A percentile compares a stretch with the other conserved stretches of the same genome.
Conservation (phyloP, 2,329 filamentous ascomycete genomes). For the Colletotrichum sp. region DNA sequence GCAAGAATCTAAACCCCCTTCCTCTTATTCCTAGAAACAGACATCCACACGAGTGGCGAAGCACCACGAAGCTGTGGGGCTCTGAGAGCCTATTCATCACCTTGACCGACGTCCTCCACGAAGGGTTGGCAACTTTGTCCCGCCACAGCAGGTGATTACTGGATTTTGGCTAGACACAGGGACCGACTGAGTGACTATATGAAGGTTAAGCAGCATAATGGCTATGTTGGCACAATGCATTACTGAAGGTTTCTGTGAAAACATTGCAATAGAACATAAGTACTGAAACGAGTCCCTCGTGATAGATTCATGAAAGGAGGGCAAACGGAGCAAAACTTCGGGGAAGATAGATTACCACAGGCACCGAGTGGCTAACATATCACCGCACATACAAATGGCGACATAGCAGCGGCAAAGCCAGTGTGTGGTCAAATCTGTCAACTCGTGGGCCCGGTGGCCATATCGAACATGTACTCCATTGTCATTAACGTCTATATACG, state of each 20-base stretch:
- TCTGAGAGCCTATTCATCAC: no score
- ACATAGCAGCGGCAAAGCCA: neutral
- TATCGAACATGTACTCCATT: neutral
- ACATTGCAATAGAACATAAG: neutral
- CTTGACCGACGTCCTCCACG: neutral
- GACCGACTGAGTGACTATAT: neutral
- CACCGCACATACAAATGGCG: neutral
- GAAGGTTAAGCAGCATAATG: neutral
- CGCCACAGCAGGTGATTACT: neutral
- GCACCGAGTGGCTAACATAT: accelerated
- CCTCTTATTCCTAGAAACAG: neutral
- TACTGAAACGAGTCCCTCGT: neutral
- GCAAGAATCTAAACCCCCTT: neutral
- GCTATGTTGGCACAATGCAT: neutral
- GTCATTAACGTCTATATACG: neutral
- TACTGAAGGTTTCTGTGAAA: neutral
- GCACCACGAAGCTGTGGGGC: neutral
- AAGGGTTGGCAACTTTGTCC: neutral
- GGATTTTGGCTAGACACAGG: neutral
- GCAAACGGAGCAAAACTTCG: accelerated
- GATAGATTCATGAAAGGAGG: neutral
- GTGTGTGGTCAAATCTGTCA: neutral
- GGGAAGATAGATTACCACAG: neutral
- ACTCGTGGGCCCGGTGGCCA: neutral
- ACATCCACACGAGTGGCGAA: neutral